phyloP scores from a whole-genome alignment of 345 rosid genomes.

The Jatropha curcas region DNA sequence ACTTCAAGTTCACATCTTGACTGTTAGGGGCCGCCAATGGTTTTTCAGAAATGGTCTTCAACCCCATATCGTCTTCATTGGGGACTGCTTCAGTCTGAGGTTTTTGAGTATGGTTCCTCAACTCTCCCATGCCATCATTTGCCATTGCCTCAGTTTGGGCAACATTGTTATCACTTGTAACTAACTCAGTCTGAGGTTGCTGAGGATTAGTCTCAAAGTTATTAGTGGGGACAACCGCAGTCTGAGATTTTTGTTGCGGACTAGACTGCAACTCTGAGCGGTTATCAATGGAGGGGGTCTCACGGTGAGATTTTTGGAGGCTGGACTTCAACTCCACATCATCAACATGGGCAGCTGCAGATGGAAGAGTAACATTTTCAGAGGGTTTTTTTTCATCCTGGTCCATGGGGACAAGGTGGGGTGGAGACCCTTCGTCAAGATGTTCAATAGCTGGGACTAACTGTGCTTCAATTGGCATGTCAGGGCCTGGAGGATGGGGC shows the following conservation, averaged over 20 bases:
- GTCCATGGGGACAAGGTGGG: slow-evolving; percentile 20
- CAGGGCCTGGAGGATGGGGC: slow-evolving; percentile 2
- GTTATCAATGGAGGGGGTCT: too few species aligned
- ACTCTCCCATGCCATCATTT: slow-evolving; percentile 15
- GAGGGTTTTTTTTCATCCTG: slow-evolving; percentile 18
- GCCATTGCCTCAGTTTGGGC: neutral
- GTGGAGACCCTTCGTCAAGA: slow-evolving; percentile 25
- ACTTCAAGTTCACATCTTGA: neutral
- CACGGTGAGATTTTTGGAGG: neutral
- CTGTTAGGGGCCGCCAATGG: neutral
- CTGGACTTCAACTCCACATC: slow-evolving; percentile 11
- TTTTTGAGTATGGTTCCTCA: neutral
- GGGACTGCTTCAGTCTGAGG: neutral
- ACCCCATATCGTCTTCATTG: too few species aligned
- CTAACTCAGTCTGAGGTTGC: neutral
- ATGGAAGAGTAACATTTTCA: slow-evolving; percentile 14
- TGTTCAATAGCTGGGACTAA: neutral
- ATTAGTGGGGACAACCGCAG: neutral
- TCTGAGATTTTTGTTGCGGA: neutral
- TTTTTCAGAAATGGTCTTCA: neutral
- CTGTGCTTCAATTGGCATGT: neutral
- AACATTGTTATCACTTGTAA: neutral
- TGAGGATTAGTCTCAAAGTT: neutral
- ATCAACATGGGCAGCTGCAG: slow-evolving; percentile 14
- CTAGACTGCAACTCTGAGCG: too few species aligned